These are phyloP conservation scores for Solanum sejunctum DNA, from an alignment of 257 asterid genomes.

Conservation along the genomic window DNA sequence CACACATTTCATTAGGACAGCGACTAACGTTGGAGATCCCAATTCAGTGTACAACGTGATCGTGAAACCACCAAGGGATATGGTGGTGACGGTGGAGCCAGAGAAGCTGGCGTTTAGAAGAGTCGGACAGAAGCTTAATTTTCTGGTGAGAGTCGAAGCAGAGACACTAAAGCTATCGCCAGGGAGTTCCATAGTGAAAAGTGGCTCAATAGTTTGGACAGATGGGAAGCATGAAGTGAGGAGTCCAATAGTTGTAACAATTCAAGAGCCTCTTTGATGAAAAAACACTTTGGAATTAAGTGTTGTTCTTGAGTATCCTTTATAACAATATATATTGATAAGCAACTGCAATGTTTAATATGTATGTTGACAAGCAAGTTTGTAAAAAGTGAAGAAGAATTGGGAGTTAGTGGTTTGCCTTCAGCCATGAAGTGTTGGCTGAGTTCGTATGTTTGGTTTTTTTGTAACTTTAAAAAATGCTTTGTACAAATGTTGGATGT, in stretches of 20 bases:
- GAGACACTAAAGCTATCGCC: conserved; percentile 45
- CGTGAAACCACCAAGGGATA: conserved; percentile 34
- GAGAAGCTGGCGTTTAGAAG: conserved; percentile 56
- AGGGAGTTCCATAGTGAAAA: conserved; percentile 54
- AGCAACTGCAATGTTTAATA: not conserved
- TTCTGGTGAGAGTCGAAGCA: conserved; percentile 52
- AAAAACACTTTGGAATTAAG: not conserved
- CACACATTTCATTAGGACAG: conserved; percentile 65
- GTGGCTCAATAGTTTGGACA: conserved; percentile 71
- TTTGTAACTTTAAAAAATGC: not conserved
- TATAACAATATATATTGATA: not conserved
- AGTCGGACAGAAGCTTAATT: conserved; percentile 69
- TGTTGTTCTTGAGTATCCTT: not conserved
- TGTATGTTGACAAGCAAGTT: not conserved
- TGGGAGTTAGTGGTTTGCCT: not conserved
- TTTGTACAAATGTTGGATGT: not conserved
- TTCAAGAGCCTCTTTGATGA: conserved; percentile 62
- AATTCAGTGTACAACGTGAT: conserved; percentile 38
- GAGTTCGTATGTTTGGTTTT: not conserved
- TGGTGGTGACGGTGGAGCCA: conserved; percentile 58
- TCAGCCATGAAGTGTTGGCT: not conserved
- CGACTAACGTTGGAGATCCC: conserved; percentile 66
- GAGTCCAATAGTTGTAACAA: conserved; percentile 63
- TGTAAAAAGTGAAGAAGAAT: not conserved
- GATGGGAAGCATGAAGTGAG: conserved; percentile 66